Conservation (phyloP, 345 rosid genomes). For the Populus alba region DNA sequence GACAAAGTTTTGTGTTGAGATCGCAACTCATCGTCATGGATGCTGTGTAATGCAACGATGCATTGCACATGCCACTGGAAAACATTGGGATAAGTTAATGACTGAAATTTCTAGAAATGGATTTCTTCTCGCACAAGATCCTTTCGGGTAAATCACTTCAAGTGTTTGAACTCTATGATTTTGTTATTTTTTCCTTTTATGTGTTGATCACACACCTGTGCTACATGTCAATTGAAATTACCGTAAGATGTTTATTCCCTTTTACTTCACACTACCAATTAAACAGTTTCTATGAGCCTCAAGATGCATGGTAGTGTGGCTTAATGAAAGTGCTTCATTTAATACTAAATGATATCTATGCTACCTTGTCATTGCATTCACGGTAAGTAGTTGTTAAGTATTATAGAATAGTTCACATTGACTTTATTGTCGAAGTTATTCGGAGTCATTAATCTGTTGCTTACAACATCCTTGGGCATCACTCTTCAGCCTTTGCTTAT, state of each 20-base stretch:
- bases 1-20: slow-evolving; percentile 53
- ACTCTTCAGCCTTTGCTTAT: too few relatives aligned
- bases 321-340: neutral
- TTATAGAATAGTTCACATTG: neutral
- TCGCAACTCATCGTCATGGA: slow-evolving; percentile 73
- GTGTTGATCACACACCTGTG: neutral
- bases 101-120: slow-evolving; percentile 49
- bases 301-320: neutral
- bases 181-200: neutral
- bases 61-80: slow-evolving; percentile 49
- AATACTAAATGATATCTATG: neutral
- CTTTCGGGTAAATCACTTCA: slow-evolving; percentile 51
- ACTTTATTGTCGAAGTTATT: neutral
- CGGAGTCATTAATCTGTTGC: neutral
- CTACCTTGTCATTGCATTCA: neutral
- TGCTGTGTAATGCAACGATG: slow-evolving; percentile 75
- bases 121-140: slow-evolving; percentile 66
- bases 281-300: neutral
- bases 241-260: neutral
- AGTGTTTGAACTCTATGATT: slow-evolving; percentile 1
- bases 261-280: neutral
- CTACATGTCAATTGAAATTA: neutral
- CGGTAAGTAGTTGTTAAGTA: neutral
- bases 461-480: too few relatives aligned
- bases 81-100: slow-evolving; percentile 44